These are phyloP conservation scores for Teratosphaeriaceae sp. DNA, from an alignment of 2,329 filamentous ascomycete genomes.

Conservation along the genomic window DNA sequence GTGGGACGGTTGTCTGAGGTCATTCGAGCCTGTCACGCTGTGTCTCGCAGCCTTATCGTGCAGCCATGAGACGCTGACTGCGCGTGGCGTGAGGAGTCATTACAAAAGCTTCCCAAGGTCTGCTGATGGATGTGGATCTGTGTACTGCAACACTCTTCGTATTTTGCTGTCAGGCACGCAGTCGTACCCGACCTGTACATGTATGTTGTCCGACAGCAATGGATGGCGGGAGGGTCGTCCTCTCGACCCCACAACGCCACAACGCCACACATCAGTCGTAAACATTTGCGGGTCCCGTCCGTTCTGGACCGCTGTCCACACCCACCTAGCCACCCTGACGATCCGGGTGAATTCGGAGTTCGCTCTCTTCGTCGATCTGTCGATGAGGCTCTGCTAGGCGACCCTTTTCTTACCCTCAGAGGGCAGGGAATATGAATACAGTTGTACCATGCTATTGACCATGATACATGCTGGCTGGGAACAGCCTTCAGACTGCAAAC, in stretches of 20 bases:
- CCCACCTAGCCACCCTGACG: too few relatives aligned
- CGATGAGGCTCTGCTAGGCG: not conserved
- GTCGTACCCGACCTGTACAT: too few relatives aligned
- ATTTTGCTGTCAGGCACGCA: too few relatives aligned
- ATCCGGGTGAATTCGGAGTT: conserved; percentile 1
- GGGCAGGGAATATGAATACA: too few relatives aligned
- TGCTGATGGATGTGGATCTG: not conserved
- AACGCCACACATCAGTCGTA: not conserved
- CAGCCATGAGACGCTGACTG: not conserved
- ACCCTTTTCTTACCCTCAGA: too few relatives aligned
- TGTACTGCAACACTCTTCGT: too few relatives aligned
- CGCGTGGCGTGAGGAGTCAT: not conserved
- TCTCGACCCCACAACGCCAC: not conserved
- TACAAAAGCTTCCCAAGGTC: too few relatives aligned
- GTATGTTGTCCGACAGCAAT: too few relatives aligned
- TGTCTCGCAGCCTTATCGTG: conserved; percentile 3
- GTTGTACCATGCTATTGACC: too few relatives aligned
- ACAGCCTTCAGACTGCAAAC: too few relatives aligned
- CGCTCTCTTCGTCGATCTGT: not conserved
- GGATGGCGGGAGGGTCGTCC: not conserved
- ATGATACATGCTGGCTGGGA: too few relatives aligned
- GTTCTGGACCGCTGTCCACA: conserved; percentile 1
- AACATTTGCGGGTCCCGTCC: too few relatives aligned
- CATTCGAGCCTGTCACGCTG: conserved; percentile 3
- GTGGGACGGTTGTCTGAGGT: not conserved